Evolutionary conservation across 768 basidiomycete species (phyloP), one percentile per base, ranked within the genome.

Genomic region (Boletus rex-veris): DNA sequence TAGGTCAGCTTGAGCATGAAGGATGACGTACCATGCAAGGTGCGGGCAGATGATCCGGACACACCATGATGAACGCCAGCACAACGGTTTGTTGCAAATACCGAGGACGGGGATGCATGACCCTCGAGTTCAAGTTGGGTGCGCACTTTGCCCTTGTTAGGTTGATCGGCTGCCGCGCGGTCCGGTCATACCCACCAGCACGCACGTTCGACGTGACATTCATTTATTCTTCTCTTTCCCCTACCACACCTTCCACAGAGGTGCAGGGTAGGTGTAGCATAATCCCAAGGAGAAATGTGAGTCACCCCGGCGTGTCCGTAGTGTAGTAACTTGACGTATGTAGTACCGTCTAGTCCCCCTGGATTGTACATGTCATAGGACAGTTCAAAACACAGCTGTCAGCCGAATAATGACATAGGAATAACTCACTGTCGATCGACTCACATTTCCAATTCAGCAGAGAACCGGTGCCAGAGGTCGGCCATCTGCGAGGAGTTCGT

Each of bases 401-500:
- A 41, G 45, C 41, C 28, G 42, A 45, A 53, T 52, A 39, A 53
- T 42, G 52, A 28, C 45, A 42, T 21, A 21, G 21, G 21, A 21
- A 21, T 21, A 21, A 21, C 21, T 51, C 30, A 53, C 36, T 42
- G 26, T 33, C 40, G 63, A 66, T 68, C 61, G 31, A 47, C 52
- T 57, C 45, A 35, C 58, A 58, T 61, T 68, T 61, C 54, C 55
- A 61, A 68, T 60, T 45, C 40, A 43, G 19, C 44, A 45, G 41
- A 44, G 43, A 49, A 48, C 56, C 55, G 26, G 47, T 53, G 44
- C 38, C 12, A 37, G 14, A 58, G 10, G 24, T 19, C 11, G 46
- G 43, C 24, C 41, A 21, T 37, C 39, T 24, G 26, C 35, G 18
- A 21, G 30, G 24, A 35, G 15, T 24, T 48, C 41, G 21, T 35